phyloP scores from a whole-genome alignment of 2,329 filamentous ascomycete species.

The Fusarium sublunatum region DNA sequence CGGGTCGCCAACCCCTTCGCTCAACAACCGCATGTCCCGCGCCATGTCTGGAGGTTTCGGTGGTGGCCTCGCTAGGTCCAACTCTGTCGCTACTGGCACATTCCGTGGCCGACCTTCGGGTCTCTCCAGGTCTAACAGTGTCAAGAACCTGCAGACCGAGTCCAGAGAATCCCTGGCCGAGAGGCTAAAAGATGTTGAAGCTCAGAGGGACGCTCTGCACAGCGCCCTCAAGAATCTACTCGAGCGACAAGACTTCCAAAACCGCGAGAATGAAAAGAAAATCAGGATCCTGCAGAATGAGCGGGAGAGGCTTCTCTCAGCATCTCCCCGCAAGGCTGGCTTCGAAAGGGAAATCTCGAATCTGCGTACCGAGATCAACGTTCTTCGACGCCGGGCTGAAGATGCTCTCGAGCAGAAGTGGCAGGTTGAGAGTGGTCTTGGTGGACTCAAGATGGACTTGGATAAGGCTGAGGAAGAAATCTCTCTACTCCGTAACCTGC shows the following conservation, averaged over 20 bases:
- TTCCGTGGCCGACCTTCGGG: slow-evolving; percentile 55
- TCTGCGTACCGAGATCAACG: slow-evolving; percentile 85
- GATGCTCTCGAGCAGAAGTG: slow-evolving; percentile 96
- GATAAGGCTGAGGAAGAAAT: slow-evolving; percentile 96
- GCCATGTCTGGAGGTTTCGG: slow-evolving; percentile 62
- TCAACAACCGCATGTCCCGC: slow-evolving; percentile 45
- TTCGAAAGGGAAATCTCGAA: slow-evolving; percentile 86
- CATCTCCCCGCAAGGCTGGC: slow-evolving; percentile 77
- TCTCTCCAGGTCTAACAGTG: slow-evolving; percentile 70
- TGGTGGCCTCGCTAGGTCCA: slow-evolving; percentile 70
- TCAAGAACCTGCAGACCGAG: slow-evolving; percentile 63
- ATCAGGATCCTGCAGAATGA: slow-evolving; percentile 81
- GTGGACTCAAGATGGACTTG: slow-evolving; percentile 93
- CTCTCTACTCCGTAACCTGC: slow-evolving; percentile 78
- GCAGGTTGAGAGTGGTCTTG: slow-evolving; percentile 91
- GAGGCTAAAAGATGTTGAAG: slow-evolving; percentile 89
- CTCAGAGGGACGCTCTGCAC: slow-evolving; percentile 92
- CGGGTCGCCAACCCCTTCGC: slow-evolving; percentile 37
- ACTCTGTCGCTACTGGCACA: slow-evolving; percentile 71
- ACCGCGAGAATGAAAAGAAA: slow-evolving; percentile 83
- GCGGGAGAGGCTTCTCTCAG: slow-evolving; percentile 76
- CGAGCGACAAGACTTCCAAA: slow-evolving; percentile 86
- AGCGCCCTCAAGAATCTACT: slow-evolving; percentile 86
- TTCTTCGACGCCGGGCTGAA: slow-evolving; percentile 86
- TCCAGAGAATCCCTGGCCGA: slow-evolving; percentile 78